Base-by-base conservation (phyloP, 2,329 filamentous ascomycete species). In the Tolypocladium tropicale region DNA sequence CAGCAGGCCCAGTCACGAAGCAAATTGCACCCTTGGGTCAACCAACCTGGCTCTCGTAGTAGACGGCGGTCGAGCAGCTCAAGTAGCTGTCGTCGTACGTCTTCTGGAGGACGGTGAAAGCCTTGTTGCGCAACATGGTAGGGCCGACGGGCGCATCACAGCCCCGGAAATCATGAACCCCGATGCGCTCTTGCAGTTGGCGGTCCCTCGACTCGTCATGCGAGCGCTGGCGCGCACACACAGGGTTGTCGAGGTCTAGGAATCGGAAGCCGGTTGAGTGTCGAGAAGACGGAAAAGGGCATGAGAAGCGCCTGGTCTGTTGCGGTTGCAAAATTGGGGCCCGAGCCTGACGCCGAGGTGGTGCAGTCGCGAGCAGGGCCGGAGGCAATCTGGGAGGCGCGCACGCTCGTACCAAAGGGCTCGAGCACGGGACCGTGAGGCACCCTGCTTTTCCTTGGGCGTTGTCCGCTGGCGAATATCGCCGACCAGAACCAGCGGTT, bases 81-180 rank as follows among this genome's bases (percentile, higher is more conserved):
- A 96, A 76, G 74, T 96, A 96, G 72, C 89, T 92, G 72, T 97
- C 91, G 76, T 97, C 93, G 75, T 97, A 97, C 56, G 91, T 95
- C 81, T 96, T 96, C 76, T 97, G 93, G 71, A 96, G 84, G 60
- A 85, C 84, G 72, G 88, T 84, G 68, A 85, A 79, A 60, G 72
- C 72, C 67, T 73, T 78, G 68, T 73, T 79, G 65, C 75, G 76
- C 69, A 78, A 77, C 80, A 83, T 82, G 62, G 66, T 74, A 71
- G 61, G 61, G 56, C 25, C 12, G 41, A 30, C 48, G 52, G 54
- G 34, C 28, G n/a, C 48, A 28, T 28, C 21, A 32, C 30, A 49
- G 48, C 36, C 28, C 33, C 33, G 1, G 14, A 18, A 51, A 36
- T 21, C 36, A 43, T 43, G 34, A 25, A 34, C 11, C 14, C 25